Conservation (phyloP, 2,329 filamentous ascomycete genomes). For the Juglanconis juglandina region DNA sequence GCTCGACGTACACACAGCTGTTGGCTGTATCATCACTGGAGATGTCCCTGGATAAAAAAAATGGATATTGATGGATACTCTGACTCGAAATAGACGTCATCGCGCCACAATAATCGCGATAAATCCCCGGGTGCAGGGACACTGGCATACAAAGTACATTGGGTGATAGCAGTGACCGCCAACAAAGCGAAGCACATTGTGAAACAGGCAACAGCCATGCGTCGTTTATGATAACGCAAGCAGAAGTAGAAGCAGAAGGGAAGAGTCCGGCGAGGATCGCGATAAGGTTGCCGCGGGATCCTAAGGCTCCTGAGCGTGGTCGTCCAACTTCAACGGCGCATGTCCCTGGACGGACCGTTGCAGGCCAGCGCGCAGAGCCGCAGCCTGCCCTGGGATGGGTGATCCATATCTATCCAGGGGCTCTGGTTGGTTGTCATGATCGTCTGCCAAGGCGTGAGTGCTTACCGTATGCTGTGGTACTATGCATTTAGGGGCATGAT, state of each 20-base stretch:
- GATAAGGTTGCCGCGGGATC: not conserved
- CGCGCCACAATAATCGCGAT: constrained; percentile 19
- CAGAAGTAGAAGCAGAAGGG: not conserved
- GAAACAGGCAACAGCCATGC: not conserved
- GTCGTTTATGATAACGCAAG: not conserved
- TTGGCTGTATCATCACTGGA: constrained; percentile 5
- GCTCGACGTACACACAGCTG: not conserved
- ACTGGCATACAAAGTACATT: not conserved
- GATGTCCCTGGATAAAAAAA: not conserved
- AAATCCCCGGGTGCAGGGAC: constrained; percentile 12
- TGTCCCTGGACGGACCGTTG: not conserved
- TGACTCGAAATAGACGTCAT: constrained; percentile 19
- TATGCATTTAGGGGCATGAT: not conserved
- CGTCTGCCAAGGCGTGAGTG: not conserved
- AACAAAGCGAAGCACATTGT: not conserved
- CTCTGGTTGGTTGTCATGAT: not conserved
- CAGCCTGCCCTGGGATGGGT: not conserved
- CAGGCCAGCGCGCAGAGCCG: constrained; percentile 1
- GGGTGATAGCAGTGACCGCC: not conserved
- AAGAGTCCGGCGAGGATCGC: not conserved
- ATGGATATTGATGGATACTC: constrained; percentile 4
- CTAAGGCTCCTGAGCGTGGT: not conserved
- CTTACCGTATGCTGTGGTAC: not conserved
- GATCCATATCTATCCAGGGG: not conserved
- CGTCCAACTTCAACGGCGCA: not conserved